These are phyloP conservation scores for Cryptococcus maquisensis DNA, from an alignment of 1,284 basidiomycete species.

Conservation along the genomic window DNA sequence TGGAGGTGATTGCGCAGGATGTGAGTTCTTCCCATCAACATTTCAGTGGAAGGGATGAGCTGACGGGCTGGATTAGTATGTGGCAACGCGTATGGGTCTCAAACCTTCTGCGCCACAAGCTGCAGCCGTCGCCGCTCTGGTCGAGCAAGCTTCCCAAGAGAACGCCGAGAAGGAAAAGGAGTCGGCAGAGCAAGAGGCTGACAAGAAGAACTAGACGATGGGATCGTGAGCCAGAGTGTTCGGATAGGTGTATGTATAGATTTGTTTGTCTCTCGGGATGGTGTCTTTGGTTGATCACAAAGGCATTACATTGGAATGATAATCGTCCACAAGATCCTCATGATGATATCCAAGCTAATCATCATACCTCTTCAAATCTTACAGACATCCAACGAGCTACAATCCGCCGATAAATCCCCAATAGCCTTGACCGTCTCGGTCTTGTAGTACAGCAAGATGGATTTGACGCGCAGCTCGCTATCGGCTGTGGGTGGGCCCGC, in stretches of 20 bases:
- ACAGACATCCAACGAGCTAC: slow-evolving; percentile 5
- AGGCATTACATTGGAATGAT: too few species aligned
- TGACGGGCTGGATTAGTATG: slow-evolving; percentile 30
- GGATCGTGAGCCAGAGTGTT: too few species aligned
- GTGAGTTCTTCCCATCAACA: slow-evolving; percentile 25
- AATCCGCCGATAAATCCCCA: not conserved
- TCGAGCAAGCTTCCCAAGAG: slow-evolving; percentile 12
- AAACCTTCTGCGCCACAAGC: slow-evolving; percentile 29
- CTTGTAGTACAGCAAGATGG: slow-evolving; percentile 11
- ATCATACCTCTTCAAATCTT: too few species aligned
- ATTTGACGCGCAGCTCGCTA: slow-evolving; percentile 4
- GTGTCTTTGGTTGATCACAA: too few species aligned
- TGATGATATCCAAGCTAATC: too few species aligned
- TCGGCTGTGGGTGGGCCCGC: slow-evolving; percentile 2
- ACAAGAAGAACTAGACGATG: slow-evolving; percentile 1
- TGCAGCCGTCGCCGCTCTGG: slow-evolving; percentile 11
- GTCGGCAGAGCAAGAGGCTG: not conserved
- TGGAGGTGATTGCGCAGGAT: slow-evolving; percentile 83
- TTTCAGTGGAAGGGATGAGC: not conserved
- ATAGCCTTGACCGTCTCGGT: slow-evolving; percentile 4
- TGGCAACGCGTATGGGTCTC: slow-evolving; percentile 46
- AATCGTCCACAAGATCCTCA: too few species aligned
- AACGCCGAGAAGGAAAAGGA: not conserved
- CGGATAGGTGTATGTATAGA: too few species aligned
- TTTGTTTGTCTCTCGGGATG: too few species aligned